Conservation (phyloP, 2,329 filamentous ascomycete genomes). For the Fusarium udum region DNA sequence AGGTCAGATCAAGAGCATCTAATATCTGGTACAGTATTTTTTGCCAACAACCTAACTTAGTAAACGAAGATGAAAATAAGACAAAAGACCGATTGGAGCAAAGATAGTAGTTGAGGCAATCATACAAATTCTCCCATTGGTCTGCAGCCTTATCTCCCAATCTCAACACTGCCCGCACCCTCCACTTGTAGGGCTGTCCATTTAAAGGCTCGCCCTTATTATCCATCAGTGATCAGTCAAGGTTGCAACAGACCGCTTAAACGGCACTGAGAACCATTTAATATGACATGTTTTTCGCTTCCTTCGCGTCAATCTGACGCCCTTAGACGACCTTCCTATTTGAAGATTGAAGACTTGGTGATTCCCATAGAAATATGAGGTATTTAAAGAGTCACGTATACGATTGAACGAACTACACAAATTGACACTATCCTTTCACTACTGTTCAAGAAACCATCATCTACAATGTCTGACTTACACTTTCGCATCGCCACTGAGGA, state of each 20-base stretch:
- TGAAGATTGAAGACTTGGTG: not conserved
- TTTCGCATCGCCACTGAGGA: slow-evolving; percentile 51
- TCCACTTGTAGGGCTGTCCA: not conserved
- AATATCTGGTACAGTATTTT: not conserved
- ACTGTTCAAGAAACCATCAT: slow-evolving; percentile 8
- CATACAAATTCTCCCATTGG: not conserved
- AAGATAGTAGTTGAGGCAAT: not conserved
- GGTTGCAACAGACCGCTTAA: not conserved
- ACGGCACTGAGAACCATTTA: not conserved
- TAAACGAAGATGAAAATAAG: not conserved
- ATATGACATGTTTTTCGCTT: not conserved
- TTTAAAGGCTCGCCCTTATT: not conserved
- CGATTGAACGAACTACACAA: not conserved
- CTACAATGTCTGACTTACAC: not conserved
- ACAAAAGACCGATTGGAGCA: not conserved
- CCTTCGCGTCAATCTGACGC: slow-evolving; percentile 12
- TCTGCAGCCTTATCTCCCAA: not conserved
- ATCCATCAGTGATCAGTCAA: not conserved
- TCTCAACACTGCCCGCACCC: not conserved
- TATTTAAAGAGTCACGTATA: slow-evolving; percentile 10
- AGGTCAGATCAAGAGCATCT: not conserved
- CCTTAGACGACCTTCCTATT: slow-evolving; percentile 19
- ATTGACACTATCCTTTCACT: not conserved
- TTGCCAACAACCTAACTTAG: not conserved
- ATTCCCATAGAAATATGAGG: not conserved